Evolutionary conservation across 805 yeast genomes (phyloP), one percentile per base, ranked within the genome.

Genomic region (Yamadazyma phyllophila): DNA sequence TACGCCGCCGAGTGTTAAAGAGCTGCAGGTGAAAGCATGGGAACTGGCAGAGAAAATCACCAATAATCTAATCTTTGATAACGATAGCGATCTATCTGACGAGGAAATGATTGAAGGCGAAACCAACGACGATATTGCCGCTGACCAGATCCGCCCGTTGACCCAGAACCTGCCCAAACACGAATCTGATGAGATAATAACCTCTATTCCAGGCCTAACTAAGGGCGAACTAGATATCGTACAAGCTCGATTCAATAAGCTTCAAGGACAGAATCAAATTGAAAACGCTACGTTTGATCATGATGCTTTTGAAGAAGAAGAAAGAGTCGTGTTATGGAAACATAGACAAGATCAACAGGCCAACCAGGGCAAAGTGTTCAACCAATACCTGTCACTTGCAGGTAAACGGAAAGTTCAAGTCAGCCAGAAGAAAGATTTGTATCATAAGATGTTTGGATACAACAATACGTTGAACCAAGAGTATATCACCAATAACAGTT

Each of bases 21-120:
- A 66, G 35, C 66, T 73, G n/a, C 75, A 70, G 50, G 58, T 71
- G 10, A 61, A 63, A 42, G 75, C 75, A 14, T 71, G 77, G 77
- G 76, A 71, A 48, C 62, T 68, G 24, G 76, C 74, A 1, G 76
- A 71, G 47, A 64, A 66, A 49, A 62, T 67, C 36, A 62, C 66
- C 45, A 53, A 57, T 20, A 69, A 62, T 43, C 49, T 70, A 29
- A 68, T 71, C 2, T 70, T 71, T 46, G 70, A 66, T 38, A 55
- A 57, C 39, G 57, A 58, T 12, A 56, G 59, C 20, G 66, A 59
- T 40, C 48, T 50, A 27, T 56, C 55, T 12, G 59, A 54, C 29
- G 61, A 56, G 0, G 62, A 50, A 47, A 48, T 32, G 49, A 41
- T 10, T 53, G 53, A 47, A 26, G 51, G 49, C 9, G 45, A 39